Conservation (phyloP, 106 monocot genomes). For the Amphibolis antarctica region DNA sequence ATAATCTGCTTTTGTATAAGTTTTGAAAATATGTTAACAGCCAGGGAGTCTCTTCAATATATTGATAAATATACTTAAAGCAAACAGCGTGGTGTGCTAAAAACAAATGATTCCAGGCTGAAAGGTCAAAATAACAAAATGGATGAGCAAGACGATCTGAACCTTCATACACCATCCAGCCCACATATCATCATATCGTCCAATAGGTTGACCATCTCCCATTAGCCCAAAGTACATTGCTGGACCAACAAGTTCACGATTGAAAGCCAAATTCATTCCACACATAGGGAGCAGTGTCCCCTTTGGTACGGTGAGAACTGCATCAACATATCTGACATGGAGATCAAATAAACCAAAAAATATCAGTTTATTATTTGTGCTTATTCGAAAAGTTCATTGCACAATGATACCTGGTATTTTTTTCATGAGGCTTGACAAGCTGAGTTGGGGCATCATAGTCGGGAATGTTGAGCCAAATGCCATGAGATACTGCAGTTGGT, state of each 20-base stretch:
- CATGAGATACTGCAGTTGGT: slow-evolving; percentile 17
- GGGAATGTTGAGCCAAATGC: slow-evolving; percentile 14
- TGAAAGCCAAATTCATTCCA: slow-evolving; percentile 17
- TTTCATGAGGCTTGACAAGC: slow-evolving; percentile 16
- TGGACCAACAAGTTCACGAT: slow-evolving; percentile 11
- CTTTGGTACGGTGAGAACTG: slow-evolving; percentile 10
- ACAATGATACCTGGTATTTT: slow-evolving; percentile 7
- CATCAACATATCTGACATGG: slow-evolving; percentile 8
- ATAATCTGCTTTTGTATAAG: not conserved
- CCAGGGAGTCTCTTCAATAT: not conserved
- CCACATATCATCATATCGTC: slow-evolving; percentile 15
- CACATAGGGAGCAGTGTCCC: slow-evolving; percentile 7
- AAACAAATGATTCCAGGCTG: not conserved
- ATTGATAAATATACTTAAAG: not conserved
- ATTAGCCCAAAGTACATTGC: slow-evolving; percentile 13
- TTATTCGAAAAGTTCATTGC: not conserved
- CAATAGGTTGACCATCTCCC: slow-evolving; percentile 13
- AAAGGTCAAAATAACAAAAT: not conserved
- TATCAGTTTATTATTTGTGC: not conserved
- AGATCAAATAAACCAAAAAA: not conserved
- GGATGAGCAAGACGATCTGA: not conserved
- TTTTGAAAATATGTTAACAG: not conserved
- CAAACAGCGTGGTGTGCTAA: not conserved
- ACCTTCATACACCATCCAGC: slow-evolving; percentile 15
- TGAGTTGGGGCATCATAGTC: slow-evolving; percentile 19